These are phyloP conservation scores for Pyricularia sp. DNA, from an alignment of 2,329 filamentous ascomycete species.

Conservation along the genomic window DNA sequence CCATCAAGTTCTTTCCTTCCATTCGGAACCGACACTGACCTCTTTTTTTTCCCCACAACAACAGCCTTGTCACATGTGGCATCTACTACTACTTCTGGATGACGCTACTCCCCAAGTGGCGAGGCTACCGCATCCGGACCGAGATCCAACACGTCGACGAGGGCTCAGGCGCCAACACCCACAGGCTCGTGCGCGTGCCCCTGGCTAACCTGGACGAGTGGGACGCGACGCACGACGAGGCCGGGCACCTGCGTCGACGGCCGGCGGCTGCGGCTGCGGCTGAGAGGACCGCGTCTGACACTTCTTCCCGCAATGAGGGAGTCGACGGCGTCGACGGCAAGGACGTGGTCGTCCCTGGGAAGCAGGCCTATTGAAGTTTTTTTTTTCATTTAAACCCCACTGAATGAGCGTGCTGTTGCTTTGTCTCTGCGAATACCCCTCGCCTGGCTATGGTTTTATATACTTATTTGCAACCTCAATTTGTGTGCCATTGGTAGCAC, in stretches of 20 bases:
- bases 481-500: too few species aligned
- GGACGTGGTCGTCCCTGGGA: background rate
- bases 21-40: background rate
- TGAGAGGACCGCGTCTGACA: background rate
- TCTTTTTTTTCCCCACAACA: background rate
- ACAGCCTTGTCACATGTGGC: conserved; percentile 27
- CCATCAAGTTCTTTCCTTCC: too few species aligned
- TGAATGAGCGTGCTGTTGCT: background rate
- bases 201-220: conserved; percentile 29
- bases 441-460: too few species aligned
- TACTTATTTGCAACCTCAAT: too few species aligned
- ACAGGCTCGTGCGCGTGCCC: conserved; percentile 38
- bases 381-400: too few species aligned
- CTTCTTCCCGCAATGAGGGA: background rate
- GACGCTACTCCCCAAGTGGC: conserved; percentile 28
- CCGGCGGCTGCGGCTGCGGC: background rate
- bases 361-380: background rate
- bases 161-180: conserved; percentile 32
- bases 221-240: conserved; percentile 26
- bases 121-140: conserved; percentile 36
- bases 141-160: conserved; percentile 32
- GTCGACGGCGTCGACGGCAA: background rate
- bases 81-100: conserved; percentile 42
- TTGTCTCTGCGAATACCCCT: background rate
- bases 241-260: background rate